Percentiles rank a stretch among this genome's conserved stretches.
phyloP scores from a whole-genome alignment of 1,284 basidiomycete species.

The Puccinia horiana region DNA sequence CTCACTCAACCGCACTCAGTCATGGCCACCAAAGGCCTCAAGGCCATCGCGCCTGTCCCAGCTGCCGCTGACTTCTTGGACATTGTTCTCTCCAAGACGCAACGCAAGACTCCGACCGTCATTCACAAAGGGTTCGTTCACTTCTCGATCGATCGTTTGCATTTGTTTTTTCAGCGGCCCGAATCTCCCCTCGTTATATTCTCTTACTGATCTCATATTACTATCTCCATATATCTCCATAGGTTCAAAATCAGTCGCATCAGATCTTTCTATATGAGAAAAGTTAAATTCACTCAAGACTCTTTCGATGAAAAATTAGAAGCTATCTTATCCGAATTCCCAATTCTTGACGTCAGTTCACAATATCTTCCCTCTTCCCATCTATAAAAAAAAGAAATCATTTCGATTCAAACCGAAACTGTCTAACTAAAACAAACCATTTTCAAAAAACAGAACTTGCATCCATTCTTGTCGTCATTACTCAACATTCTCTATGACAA shows the following conservation, averaged over 20 bases:
- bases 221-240: conserved; percentile 61
- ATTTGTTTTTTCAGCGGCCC: background rate
- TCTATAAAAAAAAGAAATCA: background rate
- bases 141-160: background rate
- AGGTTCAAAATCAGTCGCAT: conserved; percentile 99
- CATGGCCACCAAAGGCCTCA: conserved; percentile 62
- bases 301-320: conserved; percentile 95
- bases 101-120: conserved; percentile 94
- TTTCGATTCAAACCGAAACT: background rate
- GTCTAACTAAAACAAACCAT: background rate
- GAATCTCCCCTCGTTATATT: background rate
- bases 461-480: conserved; percentile 87
- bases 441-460: conserved; percentile 70
- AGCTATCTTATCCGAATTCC: conserved; percentile 91
- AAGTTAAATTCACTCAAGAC: conserved; percentile 99
- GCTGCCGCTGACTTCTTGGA: conserved; percentile 93
- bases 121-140: conserved; percentile 55
- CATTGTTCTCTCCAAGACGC: conserved; percentile 89
- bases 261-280: conserved; percentile 91
- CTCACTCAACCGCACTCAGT: background rate
- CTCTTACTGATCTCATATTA: conserved; percentile 79
- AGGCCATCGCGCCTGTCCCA: conserved; percentile 94
- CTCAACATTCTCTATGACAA: conserved; percentile 98
- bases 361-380: background rate
- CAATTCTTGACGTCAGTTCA: conserved; percentile 81